A percentile compares a stretch with the other conserved stretches of the same genome.
These are phyloP conservation scores for Hypoxylon rubiginosum DNA, from an alignment of 2,329 filamentous ascomycete genomes.

Conservation along the genomic window DNA sequence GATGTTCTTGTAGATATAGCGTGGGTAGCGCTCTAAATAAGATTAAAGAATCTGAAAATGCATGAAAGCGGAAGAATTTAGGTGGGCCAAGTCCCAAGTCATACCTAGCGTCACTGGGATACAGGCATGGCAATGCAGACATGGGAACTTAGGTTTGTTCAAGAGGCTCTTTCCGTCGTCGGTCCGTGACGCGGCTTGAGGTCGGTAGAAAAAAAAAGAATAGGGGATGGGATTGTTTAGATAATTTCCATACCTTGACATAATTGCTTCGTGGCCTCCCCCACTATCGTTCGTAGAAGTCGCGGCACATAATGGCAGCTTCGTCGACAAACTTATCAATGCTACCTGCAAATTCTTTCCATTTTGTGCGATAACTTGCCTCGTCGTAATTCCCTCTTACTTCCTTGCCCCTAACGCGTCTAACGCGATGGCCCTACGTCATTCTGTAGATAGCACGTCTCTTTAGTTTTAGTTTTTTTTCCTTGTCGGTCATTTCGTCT, in stretches of 20 bases:
- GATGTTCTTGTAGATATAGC: no score
- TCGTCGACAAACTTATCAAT: background rate
- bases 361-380: background rate
- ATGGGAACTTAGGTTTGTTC: background rate
- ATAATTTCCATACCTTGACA: background rate
- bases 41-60: background rate
- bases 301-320: background rate
- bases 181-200: slow-evolving; percentile 20
- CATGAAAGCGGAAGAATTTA: background rate
- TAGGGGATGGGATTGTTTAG: background rate
- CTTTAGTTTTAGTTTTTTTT: background rate
- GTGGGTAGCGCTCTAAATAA: background rate
- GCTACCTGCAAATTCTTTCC: background rate
- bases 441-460: background rate
- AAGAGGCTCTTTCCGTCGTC: background rate
- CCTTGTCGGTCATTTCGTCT: background rate
- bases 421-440: background rate
- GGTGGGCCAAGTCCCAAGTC: background rate
- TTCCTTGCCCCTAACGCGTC: background rate
- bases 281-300: background rate
- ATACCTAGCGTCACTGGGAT: background rate
- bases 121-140: background rate
- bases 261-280: background rate
- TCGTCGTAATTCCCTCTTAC: slow-evolving; percentile 4
- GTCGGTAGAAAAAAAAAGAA: background rate